Base-by-base conservation (phyloP, 495 filamentous ascomycete genomes). In the Usnea hakonensis region DNA sequence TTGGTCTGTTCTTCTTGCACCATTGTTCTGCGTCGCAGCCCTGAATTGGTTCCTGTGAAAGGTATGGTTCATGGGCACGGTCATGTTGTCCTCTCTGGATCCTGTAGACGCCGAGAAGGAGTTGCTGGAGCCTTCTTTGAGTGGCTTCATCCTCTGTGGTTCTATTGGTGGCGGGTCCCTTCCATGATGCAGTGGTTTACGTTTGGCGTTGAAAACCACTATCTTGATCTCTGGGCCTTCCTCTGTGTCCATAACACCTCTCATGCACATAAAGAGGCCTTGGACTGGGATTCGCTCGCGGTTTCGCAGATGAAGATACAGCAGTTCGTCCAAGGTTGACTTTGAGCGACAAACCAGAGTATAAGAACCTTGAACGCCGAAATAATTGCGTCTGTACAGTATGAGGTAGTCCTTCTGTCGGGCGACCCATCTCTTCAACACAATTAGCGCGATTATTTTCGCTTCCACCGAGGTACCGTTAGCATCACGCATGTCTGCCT, bases 1-100 rank as follows among this genome's bases (percentile, higher is more conserved):
- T 71, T 97, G 93, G 14, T 90, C 89, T 0, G 93, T 91, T 50
- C 93, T 79, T 58, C 93, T 79, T 70, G 96, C 96, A 28, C 93
- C 93, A 64, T 97, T 97, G 76, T 97, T 97, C 5, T 91, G 91
- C 1, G 93, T 97, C 2, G 93, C 94, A 57, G 89, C 89, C 71
- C 96, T 95, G 79, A 97, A 97, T 69, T 97, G 93, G 48, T 97
- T 96, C 3, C 93, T 85, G 67, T 97, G 92, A 70, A 97, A 97
- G 1, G 87, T 89, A 57, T 57, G 55, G 35, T 57, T 28, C 32
- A 40, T 41, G 11, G 36, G 33, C 35, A 84, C 82, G 59, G 73
- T 80, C 70, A 57, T 78, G 71, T 23, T 73, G 72, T 16, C 61
- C 32, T 71, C 67, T 33, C 72, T 70, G 16, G 23, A 35, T 30